Evolutionary conservation across 2,329 filamentous ascomycete species (phyloP), one percentile per base, ranked within the genome.

Genomic region (Colletotrichum higginsianum): DNA sequence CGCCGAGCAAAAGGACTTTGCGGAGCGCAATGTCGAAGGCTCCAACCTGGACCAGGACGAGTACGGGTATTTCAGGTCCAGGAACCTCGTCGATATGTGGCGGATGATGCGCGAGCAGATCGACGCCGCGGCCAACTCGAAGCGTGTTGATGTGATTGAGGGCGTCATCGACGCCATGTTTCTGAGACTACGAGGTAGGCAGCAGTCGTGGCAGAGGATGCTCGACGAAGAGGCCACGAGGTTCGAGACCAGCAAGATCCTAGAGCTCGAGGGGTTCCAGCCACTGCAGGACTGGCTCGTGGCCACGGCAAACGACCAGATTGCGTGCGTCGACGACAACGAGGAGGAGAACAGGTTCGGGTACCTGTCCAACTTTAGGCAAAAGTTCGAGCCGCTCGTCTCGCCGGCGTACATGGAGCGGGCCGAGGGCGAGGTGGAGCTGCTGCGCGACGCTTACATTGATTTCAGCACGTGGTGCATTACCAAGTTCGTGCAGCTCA

Each of bases 161-260:
- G 96, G 96, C 74, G 95, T 98, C 47, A 92, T 98, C 61, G 96
- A 98, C 80, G 93, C 95, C 80, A 98, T 98, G 94, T 96, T 98
- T 84, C 87, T 93, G 61, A 92, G 95, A 16, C 88, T 99, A 52
- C 94, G 95, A 75, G 86, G 88, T 55, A 92, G 96, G 57, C 96
- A 98, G 84, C 89, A 92, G 76, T 89, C 91, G 73, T 98, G 96
- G 93, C 93, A 98, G 81, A 89, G 89, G 71, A 92, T 98, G 83
- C 90, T 98, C 67, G 94, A 98, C 74, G 92, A 95, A 21, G 96
- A 99, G 83, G 92, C 92, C 23, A 84, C 86, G 61, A 93, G 91
- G 77, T 97, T 94, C 81, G 92, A 93, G 80, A 79, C 82, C 3
- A 85, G 83, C 71, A 85, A 82, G 73, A 82, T 84, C 15, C 80